Evolutionary conservation across 345 rosid species (phyloP).

Genomic region (Hevea brasiliensis): DNA sequence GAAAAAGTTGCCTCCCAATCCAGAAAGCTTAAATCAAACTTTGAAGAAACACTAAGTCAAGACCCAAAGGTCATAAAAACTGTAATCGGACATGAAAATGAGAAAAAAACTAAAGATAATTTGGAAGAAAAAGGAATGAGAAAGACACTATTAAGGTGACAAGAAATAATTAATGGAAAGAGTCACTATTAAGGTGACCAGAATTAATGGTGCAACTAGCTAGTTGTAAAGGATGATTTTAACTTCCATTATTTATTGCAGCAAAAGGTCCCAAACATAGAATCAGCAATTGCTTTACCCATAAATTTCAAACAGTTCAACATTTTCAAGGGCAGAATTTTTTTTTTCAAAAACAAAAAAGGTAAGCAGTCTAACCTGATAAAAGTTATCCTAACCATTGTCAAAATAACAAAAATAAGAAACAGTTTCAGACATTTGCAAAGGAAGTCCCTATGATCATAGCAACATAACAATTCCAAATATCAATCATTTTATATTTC

Average conservation of each 20-base stretch:
- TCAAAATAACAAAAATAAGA: neutral
- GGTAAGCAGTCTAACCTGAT: neutral
- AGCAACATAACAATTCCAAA: neutral
- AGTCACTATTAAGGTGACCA: neutral
- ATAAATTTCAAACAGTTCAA: no score
- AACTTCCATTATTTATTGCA: neutral
- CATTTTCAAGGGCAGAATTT: neutral
- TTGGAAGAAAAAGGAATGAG: no score
- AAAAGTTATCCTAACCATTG: neutral
- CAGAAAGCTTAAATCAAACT: neutral
- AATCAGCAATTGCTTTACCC: neutral
- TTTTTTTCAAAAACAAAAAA: no score
- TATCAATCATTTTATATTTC: neutral
- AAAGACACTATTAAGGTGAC: neutral
- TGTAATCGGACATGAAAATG: neutral
- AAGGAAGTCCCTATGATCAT: neutral
- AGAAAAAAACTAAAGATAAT: neutral
- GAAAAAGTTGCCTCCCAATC: neutral
- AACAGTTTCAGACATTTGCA: neutral
- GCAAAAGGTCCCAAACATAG: neutral
- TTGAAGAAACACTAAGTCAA: no score
- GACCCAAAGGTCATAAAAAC: neutral
- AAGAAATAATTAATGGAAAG: neutral
- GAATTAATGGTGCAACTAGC: neutral
- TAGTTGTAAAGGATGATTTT: neutral